Conservation (phyloP, 108 stramenopile species). For the Conticribra weissflogii region DNA sequence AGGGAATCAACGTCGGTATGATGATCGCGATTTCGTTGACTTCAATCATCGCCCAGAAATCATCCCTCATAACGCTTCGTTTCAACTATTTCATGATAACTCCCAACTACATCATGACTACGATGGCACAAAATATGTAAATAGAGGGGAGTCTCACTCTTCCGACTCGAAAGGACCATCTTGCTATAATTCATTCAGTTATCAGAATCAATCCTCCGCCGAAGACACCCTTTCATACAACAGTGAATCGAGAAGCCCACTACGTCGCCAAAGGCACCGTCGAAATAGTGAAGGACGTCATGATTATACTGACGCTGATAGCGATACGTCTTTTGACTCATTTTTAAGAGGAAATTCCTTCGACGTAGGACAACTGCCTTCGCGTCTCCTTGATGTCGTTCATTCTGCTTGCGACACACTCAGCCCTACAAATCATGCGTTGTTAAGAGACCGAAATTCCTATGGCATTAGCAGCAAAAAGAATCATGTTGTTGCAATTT, state of each 20-base stretch:
- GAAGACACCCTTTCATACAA: not conserved
- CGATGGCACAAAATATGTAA: no score
- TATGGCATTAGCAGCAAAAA: not conserved
- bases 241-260: not conserved
- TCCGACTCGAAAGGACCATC: no score
- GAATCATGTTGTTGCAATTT: conserved; percentile 1
- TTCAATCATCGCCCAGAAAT: no score
- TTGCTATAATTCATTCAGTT: no score
- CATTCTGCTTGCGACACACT: conserved; percentile 29
- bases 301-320: conserved; percentile 5
- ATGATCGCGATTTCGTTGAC: no score
- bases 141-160: no score
- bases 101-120: no score
- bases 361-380: conserved; percentile 16
- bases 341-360: conserved; percentile 31
- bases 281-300: not conserved
- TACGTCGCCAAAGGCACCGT: not conserved
- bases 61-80: no score
- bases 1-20: no score
- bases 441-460: not conserved
- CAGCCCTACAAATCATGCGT: conserved; percentile 5
- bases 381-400: conserved; percentile 14
- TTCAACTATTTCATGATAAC: no score
- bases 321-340: conserved; percentile 13
- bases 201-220: no score